Evolutionary conservation across 1,284 basidiomycete species (phyloP).

Genomic region (Puccinia novopanici): DNA sequence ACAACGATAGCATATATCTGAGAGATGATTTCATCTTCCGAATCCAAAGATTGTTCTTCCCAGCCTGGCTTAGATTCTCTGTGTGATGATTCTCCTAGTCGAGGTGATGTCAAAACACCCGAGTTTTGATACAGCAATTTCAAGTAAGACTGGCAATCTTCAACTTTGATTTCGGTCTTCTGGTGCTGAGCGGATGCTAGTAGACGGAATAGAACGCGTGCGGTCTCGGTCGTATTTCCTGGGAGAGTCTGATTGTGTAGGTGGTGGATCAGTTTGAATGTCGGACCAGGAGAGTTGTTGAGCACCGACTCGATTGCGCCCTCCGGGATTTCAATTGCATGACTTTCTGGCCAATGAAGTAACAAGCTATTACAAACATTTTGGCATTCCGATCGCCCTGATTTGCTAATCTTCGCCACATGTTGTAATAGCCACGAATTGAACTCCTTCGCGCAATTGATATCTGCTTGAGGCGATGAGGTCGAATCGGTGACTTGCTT

Average conservation of each 20-base stretch:
- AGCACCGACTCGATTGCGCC: slow-evolving; percentile 25
- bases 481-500: slow-evolving; percentile 25
- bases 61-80: neutral
- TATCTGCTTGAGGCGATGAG: neutral
- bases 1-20: slow-evolving; percentile 33
- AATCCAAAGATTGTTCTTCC: slow-evolving; percentile 2
- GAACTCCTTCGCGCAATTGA: slow-evolving; percentile 23
- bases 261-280: slow-evolving; percentile 47
- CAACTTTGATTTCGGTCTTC: slow-evolving; percentile 16
- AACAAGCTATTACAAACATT: slow-evolving; percentile 21
- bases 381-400: slow-evolving; percentile 13
- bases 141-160: slow-evolving; percentile 34
- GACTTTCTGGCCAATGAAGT: slow-evolving; percentile 46
- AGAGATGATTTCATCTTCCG: slow-evolving; percentile 19
- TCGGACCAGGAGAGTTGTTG: slow-evolving; percentile 13
- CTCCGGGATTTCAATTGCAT: neutral
- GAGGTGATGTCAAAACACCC: slow-evolving; percentile 43
- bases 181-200: slow-evolving; percentile 30
- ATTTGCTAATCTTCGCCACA: slow-evolving; percentile 11
- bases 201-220: slow-evolving; percentile 28
- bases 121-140: slow-evolving; percentile 45
- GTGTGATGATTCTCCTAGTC: slow-evolving; percentile 16
- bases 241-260: slow-evolving; percentile 11
- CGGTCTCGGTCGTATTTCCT: slow-evolving; percentile 19
- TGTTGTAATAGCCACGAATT: slow-evolving; percentile 38